Conservation (phyloP, 768 basidiomycete genomes). For the Tricholoma hemisulphureum region DNA sequence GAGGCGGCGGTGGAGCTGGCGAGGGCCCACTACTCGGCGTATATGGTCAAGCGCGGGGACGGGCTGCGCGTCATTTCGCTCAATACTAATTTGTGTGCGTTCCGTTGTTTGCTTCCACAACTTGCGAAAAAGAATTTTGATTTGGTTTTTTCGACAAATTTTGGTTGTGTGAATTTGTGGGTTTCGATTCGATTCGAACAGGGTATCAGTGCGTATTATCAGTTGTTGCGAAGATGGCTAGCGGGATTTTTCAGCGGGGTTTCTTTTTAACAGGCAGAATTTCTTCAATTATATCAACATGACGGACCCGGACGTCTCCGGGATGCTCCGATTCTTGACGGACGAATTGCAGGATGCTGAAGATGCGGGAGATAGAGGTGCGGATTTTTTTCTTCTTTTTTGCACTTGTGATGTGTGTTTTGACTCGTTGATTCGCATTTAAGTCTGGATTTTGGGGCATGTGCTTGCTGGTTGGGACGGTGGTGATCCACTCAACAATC, state of each 20-base stretch:
- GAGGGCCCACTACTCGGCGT: conserved; percentile 68
- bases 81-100: conserved; percentile 75
- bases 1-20: conserved; percentile 54
- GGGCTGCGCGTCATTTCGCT: conserved; percentile 71
- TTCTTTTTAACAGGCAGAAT: too few relatives aligned
- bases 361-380: conserved; percentile 70
- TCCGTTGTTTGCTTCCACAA: not conserved
- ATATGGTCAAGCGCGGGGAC: conserved; percentile 64
- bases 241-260: too few relatives aligned
- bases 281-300: conserved; percentile 82
- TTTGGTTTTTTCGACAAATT: too few relatives aligned
- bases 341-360: conserved; percentile 78
- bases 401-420: too few relatives aligned
- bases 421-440: not conserved
- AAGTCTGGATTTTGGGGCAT: conserved; percentile 56
- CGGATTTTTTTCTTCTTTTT: too few relatives aligned
- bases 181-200: too few relatives aligned
- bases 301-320: conserved; percentile 64
- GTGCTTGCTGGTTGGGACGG: conserved; percentile 72
- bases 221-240: too few relatives aligned
- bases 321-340: conserved; percentile 75
- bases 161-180: too few relatives aligned
- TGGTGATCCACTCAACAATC: conserved; percentile 57
- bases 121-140: not conserved
- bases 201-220: conserved; percentile 48